phyloP scores from a whole-genome alignment of 2,329 filamentous ascomycete species.

The Colletotrichum nymphaeae region DNA sequence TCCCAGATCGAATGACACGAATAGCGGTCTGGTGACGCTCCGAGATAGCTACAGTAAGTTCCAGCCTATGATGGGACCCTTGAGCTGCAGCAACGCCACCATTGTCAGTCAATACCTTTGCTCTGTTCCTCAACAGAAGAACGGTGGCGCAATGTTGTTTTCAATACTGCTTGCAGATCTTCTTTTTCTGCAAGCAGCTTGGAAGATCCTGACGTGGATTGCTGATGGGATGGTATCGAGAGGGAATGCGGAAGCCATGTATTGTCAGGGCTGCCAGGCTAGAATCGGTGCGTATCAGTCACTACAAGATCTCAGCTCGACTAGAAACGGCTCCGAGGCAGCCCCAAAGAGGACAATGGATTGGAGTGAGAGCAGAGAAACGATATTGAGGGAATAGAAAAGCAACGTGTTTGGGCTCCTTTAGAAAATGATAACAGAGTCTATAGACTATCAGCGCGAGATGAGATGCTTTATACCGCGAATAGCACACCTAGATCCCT shows the following conservation, averaged over 20 bases:
- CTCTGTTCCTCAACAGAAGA: not conserved
- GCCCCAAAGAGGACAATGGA: not conserved
- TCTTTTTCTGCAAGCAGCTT: not conserved
- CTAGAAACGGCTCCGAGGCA: not conserved
- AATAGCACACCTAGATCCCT: too few species aligned
- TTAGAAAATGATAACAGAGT: not conserved
- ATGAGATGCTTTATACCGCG: too few species aligned
- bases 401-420: too few species aligned
- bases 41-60: not conserved
- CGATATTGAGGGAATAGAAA: not conserved
- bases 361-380: not conserved
- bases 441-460: too few species aligned
- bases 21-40: not conserved
- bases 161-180: not conserved
- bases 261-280: not conserved
- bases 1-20: not conserved
- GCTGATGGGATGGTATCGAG: not conserved
- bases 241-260: not conserved
- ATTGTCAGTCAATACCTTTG: not conserved
- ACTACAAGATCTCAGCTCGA: not conserved
- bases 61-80: not conserved
- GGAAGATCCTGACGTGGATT: not conserved
- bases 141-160: not conserved
- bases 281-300: not conserved
- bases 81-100: not conserved